Conservation (phyloP, 2,329 filamentous ascomycete genomes). For the Penicillium italicum region DNA sequence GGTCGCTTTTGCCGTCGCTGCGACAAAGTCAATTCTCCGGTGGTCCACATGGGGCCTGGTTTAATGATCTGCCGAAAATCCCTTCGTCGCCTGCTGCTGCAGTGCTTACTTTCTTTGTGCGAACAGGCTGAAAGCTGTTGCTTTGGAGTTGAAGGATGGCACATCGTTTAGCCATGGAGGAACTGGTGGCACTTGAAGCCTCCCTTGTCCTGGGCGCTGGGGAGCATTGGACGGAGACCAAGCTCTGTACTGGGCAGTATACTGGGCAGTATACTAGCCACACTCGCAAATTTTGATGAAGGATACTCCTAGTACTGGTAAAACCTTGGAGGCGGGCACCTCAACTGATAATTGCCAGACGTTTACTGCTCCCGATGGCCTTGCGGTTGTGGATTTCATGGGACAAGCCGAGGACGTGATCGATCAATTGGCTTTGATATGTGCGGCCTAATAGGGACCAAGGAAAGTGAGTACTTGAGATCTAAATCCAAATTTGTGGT, state of each 20-base stretch:
- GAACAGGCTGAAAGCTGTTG: conserved; percentile 51
- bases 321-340: conserved; percentile 46
- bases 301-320: conserved; percentile 52
- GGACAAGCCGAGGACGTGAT: conserved; percentile 55
- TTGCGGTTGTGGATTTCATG: conserved; percentile 53
- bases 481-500: neutral
- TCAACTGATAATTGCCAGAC: conserved; percentile 48
- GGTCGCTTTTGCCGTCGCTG: conserved; percentile 51
- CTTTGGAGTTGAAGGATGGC: conserved; percentile 49
- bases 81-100: conserved; percentile 31
- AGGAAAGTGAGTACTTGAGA: neutral
- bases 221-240: conserved; percentile 51
- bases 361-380: conserved; percentile 48
- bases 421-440: conserved; percentile 49
- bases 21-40: conserved; percentile 34
- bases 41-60: conserved; percentile 45
- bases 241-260: conserved; percentile 52
- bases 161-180: conserved; percentile 53
- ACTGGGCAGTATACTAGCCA: conserved; percentile 45
- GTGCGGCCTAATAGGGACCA: conserved; percentile 11
- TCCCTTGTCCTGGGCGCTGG: conserved; percentile 45
- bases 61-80: conserved; percentile 51
- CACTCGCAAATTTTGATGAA: conserved; percentile 56
- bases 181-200: conserved; percentile 44
- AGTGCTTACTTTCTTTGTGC: conserved; percentile 43